Evolutionary conservation across 2,329 filamentous ascomycete genomes (phyloP), one percentile per base, ranked within the genome.

Genomic region (Xylaria arbuscula): DNA sequence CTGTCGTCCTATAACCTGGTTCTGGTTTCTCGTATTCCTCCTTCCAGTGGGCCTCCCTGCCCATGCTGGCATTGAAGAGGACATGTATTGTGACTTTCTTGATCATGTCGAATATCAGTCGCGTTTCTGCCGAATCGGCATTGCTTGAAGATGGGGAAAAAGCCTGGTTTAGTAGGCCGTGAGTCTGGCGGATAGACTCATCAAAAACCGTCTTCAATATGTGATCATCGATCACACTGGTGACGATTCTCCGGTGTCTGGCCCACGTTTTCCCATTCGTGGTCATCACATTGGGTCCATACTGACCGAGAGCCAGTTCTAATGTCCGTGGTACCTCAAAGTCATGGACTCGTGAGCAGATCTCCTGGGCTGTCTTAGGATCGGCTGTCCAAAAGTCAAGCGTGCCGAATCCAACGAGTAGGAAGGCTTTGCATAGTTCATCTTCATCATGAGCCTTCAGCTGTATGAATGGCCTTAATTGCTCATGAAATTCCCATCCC

Each of bases 321-420:
- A 57, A n/a, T 57, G 54, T 10, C 19, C 28, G 54, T 57, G 54
- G 54, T 17, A 57, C 54, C 36, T 57, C 54, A 15, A 57, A 57
- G 22, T 57, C 54, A 57, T 57, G 54, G 22, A 57, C 36, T 28
- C 54, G 54, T 36, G 15, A 45, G 38, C 54, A 57, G 38, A 57
- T 57, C 38, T 57, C 54, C 32, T 57, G 54, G 36, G 54, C 54
- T 4, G 54, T 34, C 38, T 28, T 57, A 28, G 54, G 38, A 57
- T 57, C 54, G 11, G 38, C 54, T 17, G 54, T 57, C 54, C 54
- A 57, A 45, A 57, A 57, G 19, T 57, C 54, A 57, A 57, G 54
- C 22, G 36, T 11, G 6, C 36, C 36, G 38, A 57, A 42, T 57
- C 54, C 54, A n/a, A 42, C 54, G 8, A 57, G 54, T 57, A 57